These are phyloP conservation scores for Cyclotella kingstonii DNA, from an alignment of 108 stramenopile genomes.

Conservation along the genomic window DNA sequence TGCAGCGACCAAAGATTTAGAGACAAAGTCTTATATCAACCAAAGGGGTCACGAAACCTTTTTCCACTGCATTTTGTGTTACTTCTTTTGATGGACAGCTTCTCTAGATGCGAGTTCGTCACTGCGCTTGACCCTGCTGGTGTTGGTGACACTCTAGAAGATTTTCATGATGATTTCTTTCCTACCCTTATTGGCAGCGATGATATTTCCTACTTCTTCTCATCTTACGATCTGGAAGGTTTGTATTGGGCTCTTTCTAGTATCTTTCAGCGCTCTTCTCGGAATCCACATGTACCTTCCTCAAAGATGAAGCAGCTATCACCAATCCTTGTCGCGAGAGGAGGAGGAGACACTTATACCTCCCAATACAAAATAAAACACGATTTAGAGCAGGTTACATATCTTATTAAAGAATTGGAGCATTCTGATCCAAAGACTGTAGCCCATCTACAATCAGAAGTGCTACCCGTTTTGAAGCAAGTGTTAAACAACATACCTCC, in stretches of 20 bases:
- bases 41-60: no score
- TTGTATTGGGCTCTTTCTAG: slow-evolving; percentile 55
- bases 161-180: slow-evolving; percentile 52
- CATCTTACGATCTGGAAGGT: slow-evolving; percentile 56
- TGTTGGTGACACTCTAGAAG: no score
- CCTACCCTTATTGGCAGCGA: slow-evolving; percentile 47
- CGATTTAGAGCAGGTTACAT: slow-evolving; percentile 58
- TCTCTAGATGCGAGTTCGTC: no score
- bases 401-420: slow-evolving; percentile 39
- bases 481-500: slow-evolving; percentile 52
- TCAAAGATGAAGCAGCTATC: slow-evolving; percentile 26
- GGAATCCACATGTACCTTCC: slow-evolving; percentile 28
- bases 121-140: no score
- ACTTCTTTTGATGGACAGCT: no score
- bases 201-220: slow-evolving; percentile 52
- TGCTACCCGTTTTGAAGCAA: slow-evolving; percentile 47
- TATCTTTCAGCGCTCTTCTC: slow-evolving; percentile 41
- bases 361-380: slow-evolving; percentile 54
- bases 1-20: no score
- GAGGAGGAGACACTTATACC: slow-evolving; percentile 63
- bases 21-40: no score
- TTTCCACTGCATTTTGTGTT: no score
- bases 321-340: slow-evolving; percentile 34
- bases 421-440: slow-evolving; percentile 30
- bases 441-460: slow-evolving; percentile 31